phyloP scores from a whole-genome alignment of 2,329 filamentous ascomycete genomes.

The Orbilia quercus region DNA sequence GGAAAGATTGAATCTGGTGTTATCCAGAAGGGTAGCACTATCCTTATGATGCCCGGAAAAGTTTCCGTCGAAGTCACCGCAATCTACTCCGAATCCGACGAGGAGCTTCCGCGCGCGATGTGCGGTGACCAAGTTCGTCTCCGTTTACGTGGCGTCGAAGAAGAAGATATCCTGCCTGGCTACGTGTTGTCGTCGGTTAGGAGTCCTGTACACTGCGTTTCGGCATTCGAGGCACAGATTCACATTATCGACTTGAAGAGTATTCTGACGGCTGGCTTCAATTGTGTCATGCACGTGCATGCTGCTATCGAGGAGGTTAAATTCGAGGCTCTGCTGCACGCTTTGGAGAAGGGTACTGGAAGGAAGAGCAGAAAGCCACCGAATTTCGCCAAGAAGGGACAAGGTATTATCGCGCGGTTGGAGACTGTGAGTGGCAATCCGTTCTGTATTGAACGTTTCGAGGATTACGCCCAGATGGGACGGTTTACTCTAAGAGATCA shows the following conservation, averaged over 20 bases:
- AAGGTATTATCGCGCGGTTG: constrained; percentile 90
- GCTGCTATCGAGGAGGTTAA: constrained; percentile 98
- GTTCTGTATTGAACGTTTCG: constrained; percentile 93
- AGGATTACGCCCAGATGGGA: constrained; percentile 94
- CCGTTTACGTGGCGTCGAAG: constrained; percentile 91
- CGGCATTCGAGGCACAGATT: constrained; percentile 93
- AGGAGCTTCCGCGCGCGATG: constrained; percentile 82
- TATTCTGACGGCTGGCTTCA: constrained; percentile 93
- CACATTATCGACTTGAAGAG: constrained; percentile 92
- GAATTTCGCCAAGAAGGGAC: constrained; percentile 83
- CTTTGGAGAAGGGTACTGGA: constrained; percentile 91
- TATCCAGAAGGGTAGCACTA: constrained; percentile 84
- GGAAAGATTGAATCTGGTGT: constrained; percentile 96
- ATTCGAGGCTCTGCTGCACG: constrained; percentile 87
- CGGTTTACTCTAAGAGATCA: constrained; percentile 90
- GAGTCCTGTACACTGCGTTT: constrained; percentile 89
- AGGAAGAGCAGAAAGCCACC: constrained; percentile 93
- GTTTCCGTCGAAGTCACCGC: constrained; percentile 83
- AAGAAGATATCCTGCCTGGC: constrained; percentile 94
- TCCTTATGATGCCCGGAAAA: constrained; percentile 96
- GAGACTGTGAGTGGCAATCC: constrained; percentile 85
- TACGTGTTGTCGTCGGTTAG: constrained; percentile 97
- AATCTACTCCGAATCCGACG: constrained; percentile 94
- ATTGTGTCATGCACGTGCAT: constrained; percentile 97
- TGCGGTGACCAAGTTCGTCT: constrained; percentile 95